phyloP scores from a whole-genome alignment of 2,329 filamentous ascomycete species.

The Gaeumannomyces tritici region DNA sequence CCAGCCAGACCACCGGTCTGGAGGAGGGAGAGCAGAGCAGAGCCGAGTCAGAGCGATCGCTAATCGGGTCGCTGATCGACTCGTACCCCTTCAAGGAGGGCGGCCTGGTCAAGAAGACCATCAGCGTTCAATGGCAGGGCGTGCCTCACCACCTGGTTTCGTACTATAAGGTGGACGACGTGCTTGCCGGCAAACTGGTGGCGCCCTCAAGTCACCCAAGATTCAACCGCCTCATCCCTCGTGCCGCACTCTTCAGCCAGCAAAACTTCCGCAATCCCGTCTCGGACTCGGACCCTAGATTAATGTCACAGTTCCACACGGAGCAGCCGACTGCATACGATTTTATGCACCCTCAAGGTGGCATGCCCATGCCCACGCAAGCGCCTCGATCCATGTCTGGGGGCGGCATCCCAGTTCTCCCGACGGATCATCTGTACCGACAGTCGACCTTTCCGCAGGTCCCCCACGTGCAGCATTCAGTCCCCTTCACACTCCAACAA shows the following conservation, averaged over 20 bases:
- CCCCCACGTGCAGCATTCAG: neutral
- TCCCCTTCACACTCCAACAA: neutral
- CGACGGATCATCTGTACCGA: neutral
- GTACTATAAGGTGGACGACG: slow-evolving; percentile 78
- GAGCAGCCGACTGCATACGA: neutral
- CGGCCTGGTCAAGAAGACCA: slow-evolving; percentile 86
- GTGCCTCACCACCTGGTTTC: slow-evolving; percentile 79
- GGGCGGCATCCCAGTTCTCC: neutral
- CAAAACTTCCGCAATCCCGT: slow-evolving; percentile 50
- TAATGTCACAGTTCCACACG: neutral
- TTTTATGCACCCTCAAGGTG: neutral
- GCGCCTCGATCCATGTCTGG: neutral
- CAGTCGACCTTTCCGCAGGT: neutral
- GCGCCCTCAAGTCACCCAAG: slow-evolving; percentile 47
- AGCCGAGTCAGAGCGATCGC: slow-evolving; percentile 20
- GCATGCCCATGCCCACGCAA: neutral
- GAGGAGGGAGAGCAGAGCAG: neutral
- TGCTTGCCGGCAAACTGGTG: slow-evolving; percentile 49
- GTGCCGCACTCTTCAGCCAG: slow-evolving; percentile 46
- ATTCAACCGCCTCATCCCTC: slow-evolving; percentile 41
- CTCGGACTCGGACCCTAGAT: neutral
- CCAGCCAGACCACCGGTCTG: neutral
- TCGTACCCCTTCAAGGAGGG: slow-evolving; percentile 78
- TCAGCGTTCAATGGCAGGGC: slow-evolving; percentile 66
- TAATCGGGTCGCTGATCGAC: slow-evolving; percentile 80